Base-by-base conservation (phyloP, 2,329 filamentous ascomycete genomes). In the Rhexocercosporidium sp. region DNA sequence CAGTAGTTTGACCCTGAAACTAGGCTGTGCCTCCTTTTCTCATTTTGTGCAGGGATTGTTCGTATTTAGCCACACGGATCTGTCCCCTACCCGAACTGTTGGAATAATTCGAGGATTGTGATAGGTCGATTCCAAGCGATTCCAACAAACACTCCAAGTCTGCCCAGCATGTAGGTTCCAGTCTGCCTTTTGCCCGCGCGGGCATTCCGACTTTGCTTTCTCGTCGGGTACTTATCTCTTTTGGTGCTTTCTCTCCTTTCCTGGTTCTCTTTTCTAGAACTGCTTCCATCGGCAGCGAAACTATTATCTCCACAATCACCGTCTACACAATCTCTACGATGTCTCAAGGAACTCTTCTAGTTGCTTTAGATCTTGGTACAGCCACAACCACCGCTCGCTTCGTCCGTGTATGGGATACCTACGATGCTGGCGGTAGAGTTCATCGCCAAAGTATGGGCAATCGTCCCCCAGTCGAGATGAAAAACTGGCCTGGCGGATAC, bases 401-500 rank as follows among this genome's bases (percentile, higher is more conserved):
- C 18, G 16, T 11, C 18, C 47, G 47, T 18, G 47, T 29, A 2
- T 22, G 47, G 11, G 47, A 51, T 18, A 29, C 12, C 1, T 22
- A 51, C 47, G 47, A 51, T 51, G 47, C 22, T 12, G 14, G 20
- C 16, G 47, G 47, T 11, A 2, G 14, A 29, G 12, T 29, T n/a
- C 47, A 51, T 27, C 47, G 47, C 4, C 47, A 51, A 29, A 22
- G 22, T 27, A 11, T 51, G 20, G 16, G 25, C 3, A 51, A 11
- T 7, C 47, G 47, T 16, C 11, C n/a, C 6, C 31, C 41, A 31
- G 8, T 44, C n/a, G 61, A 66, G 7, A 54, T 66, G 64, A 66
- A 20, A 46, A 62, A 25, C 3, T 69, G 67, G 67, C 64, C 46
- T 14, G 64, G 61, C 6, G n/a, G 34, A 25, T 18, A 31, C 37